Evolutionary conservation across 345 rosid species (phyloP), one percentile per base, ranked within the genome.

Genomic region (Linum tenue): DNA sequence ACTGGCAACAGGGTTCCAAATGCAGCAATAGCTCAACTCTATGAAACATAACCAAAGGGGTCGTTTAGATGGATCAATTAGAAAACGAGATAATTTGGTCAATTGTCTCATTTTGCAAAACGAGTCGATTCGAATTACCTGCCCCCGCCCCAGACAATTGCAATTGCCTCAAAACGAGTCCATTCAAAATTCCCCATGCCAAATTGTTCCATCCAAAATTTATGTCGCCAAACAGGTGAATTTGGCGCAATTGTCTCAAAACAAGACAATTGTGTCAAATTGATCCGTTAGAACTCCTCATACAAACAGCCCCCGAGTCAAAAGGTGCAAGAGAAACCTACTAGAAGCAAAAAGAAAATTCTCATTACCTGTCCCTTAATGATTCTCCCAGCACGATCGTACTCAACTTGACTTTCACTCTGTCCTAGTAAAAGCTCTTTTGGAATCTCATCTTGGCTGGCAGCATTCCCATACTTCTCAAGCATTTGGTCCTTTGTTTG

Each of bases 391-490:
- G 89, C 89, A 44, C 81, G 82, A 62, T 85, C 89, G 70, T 88
- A 84, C 71, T 88, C 91, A 38, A 86, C 88, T 62, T 86, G 86
- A 62, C 83, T 77, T 72, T 88, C 89, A 43, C 84, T 84, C 67
- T 86, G 86, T 7, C 90, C 92, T 38, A 84, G 70, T 35, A 86
- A 73, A 74, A 86, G 89, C 67, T 84, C 88, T 78, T 72, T 68
- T 7, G 84, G 92, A 60, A 88, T 64, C 64, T 81, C 86, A 68
- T 84, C 84, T 62, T 69, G 81, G 62, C 73, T 78, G n/a, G 90
- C 89, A 41, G 91, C 85, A 70, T 84, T 84, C 14, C 88, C 96
- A 37, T 83, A 81, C 69, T 84, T 86, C 42, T 80, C 86, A 80
- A 77, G 73, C 38, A 83, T 84, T 5, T 84, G 73, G 57, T 84